These are phyloP conservation scores for Suillus decipiens DNA, from an alignment of 768 basidiomycete species.

Conservation along the genomic window DNA sequence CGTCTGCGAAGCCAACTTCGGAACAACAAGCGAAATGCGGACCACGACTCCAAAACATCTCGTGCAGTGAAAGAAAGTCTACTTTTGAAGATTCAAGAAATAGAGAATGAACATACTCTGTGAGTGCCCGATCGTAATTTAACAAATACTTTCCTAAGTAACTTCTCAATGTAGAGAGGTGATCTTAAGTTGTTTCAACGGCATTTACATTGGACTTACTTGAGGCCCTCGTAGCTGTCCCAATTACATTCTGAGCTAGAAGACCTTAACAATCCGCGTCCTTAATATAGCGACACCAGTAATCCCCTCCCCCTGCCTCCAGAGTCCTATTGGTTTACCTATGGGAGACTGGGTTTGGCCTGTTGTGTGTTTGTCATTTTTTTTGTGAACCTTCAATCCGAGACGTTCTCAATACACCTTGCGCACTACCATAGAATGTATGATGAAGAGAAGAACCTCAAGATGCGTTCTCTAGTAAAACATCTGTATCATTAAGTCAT, in stretches of 20 bases:
- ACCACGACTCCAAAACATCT: slow-evolving; percentile 37
- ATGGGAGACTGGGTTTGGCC: too few species aligned
- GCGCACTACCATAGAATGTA: too few species aligned
- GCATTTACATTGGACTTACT: slow-evolving; percentile 16
- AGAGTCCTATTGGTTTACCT: slow-evolving; percentile 33
- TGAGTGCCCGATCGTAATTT: slow-evolving; percentile 17
- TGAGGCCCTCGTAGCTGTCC: slow-evolving; percentile 30
- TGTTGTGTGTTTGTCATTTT: too few species aligned
- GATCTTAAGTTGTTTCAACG: not conserved
- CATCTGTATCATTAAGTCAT: too few species aligned
- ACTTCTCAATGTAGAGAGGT: slow-evolving; percentile 9
- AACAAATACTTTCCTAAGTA: slow-evolving; percentile 1
- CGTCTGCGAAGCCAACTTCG: slow-evolving; percentile 34
- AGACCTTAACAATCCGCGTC: slow-evolving; percentile 34
- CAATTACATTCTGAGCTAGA: slow-evolving; percentile 39
- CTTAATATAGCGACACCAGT: slow-evolving; percentile 31
- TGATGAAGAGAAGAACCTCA: too few species aligned
- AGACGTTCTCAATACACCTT: too few species aligned
- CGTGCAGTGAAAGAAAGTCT: slow-evolving; percentile 39
- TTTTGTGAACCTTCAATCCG: too few species aligned
- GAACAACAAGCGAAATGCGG: slow-evolving; percentile 28
- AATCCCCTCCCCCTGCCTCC: slow-evolving; percentile 63
- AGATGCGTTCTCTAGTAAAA: too few species aligned
- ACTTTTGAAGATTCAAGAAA: slow-evolving; percentile 31
- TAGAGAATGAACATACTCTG: slow-evolving; percentile 32